Percentiles rank a stretch among this genome's conserved stretches.
These are phyloP conservation scores for Chaetomiaceae sp. DNA, from an alignment of 2,329 filamentous ascomycete genomes.

Conservation along the genomic window DNA sequence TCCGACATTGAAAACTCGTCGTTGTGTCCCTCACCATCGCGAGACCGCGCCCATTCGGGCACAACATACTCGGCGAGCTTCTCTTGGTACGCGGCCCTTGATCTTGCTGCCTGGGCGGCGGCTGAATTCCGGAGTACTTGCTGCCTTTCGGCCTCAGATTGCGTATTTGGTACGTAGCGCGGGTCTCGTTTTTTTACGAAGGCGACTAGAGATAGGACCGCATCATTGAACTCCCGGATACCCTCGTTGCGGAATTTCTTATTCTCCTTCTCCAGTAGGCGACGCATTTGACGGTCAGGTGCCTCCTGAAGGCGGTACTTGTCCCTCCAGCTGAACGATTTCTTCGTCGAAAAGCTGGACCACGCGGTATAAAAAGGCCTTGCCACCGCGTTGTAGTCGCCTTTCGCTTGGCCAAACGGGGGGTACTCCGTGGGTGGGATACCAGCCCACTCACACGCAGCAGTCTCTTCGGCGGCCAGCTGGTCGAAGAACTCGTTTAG, in stretches of 20 bases:
- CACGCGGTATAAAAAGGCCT: slow-evolving; percentile 78
- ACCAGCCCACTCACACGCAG: slow-evolving; percentile 66
- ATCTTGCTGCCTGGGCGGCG: slow-evolving; percentile 77
- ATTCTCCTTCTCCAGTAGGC: slow-evolving; percentile 95
- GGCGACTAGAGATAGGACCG: slow-evolving; percentile 76
- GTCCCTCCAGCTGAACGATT: slow-evolving; percentile 88
- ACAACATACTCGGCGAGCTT: slow-evolving; percentile 62
- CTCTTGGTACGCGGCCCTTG: slow-evolving; percentile 74
- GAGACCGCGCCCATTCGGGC: slow-evolving; percentile 70
- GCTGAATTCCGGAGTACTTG: slow-evolving; percentile 72
- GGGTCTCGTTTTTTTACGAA: slow-evolving; percentile 92
- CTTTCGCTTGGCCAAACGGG: slow-evolving; percentile 72
- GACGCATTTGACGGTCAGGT: slow-evolving; percentile 75
- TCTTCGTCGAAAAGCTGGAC: slow-evolving; percentile 76
- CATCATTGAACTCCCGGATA: slow-evolving; percentile 85
- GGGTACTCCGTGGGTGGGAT: slow-evolving; percentile 65
- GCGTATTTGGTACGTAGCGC: slow-evolving; percentile 70
- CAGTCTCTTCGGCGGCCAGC: slow-evolving; percentile 73
- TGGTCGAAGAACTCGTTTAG: slow-evolving; percentile 73
- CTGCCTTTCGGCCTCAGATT: slow-evolving; percentile 77
- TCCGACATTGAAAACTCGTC: slow-evolving; percentile 56
- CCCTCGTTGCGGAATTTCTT: slow-evolving; percentile 76
- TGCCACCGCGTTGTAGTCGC: slow-evolving; percentile 71
- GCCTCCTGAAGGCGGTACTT: slow-evolving; percentile 78
- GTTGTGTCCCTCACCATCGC: slow-evolving; percentile 48